Percentiles rank a stretch among this genome's conserved stretches.
These are phyloP conservation scores for Gossypioides kirkii DNA, from an alignment of 345 rosid species.

Conservation along the genomic window DNA sequence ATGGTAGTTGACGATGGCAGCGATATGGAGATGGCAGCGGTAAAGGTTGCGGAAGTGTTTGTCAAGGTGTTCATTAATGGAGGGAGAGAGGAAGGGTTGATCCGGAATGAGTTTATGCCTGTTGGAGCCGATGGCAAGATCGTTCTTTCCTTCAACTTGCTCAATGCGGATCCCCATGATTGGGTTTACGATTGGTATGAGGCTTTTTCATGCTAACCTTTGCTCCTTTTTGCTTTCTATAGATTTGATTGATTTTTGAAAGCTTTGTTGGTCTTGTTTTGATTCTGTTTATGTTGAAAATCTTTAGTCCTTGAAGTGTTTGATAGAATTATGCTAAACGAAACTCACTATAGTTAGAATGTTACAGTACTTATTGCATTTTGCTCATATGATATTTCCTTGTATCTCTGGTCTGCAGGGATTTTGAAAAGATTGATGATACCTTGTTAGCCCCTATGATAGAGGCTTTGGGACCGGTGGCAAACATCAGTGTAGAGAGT, in stretches of 20 bases:
- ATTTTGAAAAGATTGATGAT: conserved; percentile 63
- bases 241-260: not conserved
- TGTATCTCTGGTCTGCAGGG: conserved; percentile 46
- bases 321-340: conserved; percentile 37
- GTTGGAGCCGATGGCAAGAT: conserved; percentile 87
- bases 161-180: conserved; percentile 75
- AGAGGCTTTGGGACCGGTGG: conserved; percentile 66
- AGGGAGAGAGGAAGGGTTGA: conserved; percentile 64
- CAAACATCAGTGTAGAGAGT: conserved; percentile 85
- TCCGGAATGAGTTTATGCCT: conserved; percentile 88
- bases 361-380: not conserved
- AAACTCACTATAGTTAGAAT: not conserved
- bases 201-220: conserved; percentile 8
- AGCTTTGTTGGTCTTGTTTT: conserved; percentile 28
- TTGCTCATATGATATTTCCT: conserved; percentile 8
- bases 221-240: not conserved
- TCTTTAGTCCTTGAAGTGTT: conserved; percentile 65
- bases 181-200: conserved; percentile 90
- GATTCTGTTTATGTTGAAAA: conserved; percentile 66
- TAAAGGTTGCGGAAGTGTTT: conserved; percentile 58
- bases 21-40: conserved; percentile 37
- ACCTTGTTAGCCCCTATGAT: conserved; percentile 54
- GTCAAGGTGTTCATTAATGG: conserved; percentile 75
- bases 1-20: conserved; percentile 44
- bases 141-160: conserved; percentile 75